Percentiles rank a stretch among this genome's conserved stretches.
Conservation (phyloP, 306 rosid genomes). For the Dalbergia oliveri region DNA sequence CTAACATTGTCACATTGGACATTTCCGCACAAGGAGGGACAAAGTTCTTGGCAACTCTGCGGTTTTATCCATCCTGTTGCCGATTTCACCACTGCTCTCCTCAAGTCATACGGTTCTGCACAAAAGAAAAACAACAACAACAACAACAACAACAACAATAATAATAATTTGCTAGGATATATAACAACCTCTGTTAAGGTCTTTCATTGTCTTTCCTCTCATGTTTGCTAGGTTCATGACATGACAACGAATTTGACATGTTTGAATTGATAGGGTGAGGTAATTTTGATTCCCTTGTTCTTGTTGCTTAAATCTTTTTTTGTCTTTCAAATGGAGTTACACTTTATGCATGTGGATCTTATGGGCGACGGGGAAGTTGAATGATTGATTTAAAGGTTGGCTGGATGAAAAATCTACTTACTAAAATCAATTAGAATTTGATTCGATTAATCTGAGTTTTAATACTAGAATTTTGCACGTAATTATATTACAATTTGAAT, state of each 20-base stretch:
- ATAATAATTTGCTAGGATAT: background rate
- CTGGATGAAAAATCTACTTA: background rate
- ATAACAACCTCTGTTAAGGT: slow-evolving; percentile 22
- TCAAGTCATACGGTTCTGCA: slow-evolving; percentile 13
- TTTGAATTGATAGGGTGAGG: background rate
- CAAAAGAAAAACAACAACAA: background rate
- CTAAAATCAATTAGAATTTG: background rate
- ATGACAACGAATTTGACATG: slow-evolving; percentile 28
- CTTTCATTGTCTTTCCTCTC: slow-evolving; percentile 34
- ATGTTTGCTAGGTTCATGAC: slow-evolving; percentile 24
- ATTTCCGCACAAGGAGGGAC: slow-evolving; percentile 47
- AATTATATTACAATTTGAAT: background rate
- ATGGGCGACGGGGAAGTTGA: background rate
- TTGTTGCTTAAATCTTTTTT: background rate
- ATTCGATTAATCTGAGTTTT: background rate
- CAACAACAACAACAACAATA: too few relatives aligned
- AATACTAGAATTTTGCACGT: background rate
- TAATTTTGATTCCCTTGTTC: slow-evolving; percentile 16
- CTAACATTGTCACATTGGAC: slow-evolving; percentile 37
- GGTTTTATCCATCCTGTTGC: slow-evolving; percentile 38
- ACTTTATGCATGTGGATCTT: background rate
- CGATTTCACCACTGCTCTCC: slow-evolving; percentile 13
- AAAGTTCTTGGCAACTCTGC: slow-evolving; percentile 43
- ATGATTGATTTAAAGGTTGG: background rate
- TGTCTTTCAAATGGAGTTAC: background rate